A percentile compares a stretch with the other conserved stretches of the same genome.
Evolutionary conservation across 1,284 basidiomycete species (phyloP).

Genomic region (Filobasidium uniguttulatum): DNA sequence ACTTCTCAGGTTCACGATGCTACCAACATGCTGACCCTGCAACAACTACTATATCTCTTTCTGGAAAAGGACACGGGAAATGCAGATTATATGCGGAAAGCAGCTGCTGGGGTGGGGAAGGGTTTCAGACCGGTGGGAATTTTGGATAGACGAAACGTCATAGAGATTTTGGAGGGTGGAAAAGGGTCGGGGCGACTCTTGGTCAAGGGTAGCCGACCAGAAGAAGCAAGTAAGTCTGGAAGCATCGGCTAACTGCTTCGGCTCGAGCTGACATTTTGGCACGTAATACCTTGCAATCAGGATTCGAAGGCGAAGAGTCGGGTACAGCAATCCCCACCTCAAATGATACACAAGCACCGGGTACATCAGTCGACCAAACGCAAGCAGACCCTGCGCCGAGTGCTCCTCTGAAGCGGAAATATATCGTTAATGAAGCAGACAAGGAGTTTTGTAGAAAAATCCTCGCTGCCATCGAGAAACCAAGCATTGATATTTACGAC

Average conservation of each 20-base stretch:
- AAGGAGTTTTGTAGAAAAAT: conserved; percentile 61
- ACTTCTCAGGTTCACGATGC: conserved; percentile 42
- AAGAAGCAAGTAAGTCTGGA: conserved; percentile 40
- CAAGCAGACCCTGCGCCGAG: too few species aligned
- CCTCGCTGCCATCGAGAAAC: conserved; percentile 5
- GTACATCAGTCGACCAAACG: too few species aligned
- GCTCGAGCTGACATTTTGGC: neutral
- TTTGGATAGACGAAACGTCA: conserved; percentile 65
- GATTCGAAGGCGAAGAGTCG: conserved; percentile 35
- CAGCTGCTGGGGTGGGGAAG: conserved; percentile 38
- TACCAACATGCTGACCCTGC: conserved; percentile 58
- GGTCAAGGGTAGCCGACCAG: conserved; percentile 43
- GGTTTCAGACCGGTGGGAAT: conserved; percentile 58
- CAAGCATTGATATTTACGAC: conserved; percentile 53
- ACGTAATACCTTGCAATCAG: neutral
- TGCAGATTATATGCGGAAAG: conserved; percentile 75
- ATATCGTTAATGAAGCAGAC: conserved; percentile 63
- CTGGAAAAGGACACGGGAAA: conserved; percentile 53
- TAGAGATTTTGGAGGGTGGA: conserved; percentile 64
- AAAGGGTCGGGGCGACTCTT: conserved; percentile 44
- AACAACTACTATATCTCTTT: conserved; percentile 70
- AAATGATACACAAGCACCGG: too few species aligned
- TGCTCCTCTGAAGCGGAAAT: conserved; percentile 53
- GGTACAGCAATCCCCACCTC: too few species aligned
- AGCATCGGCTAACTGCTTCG: conserved; percentile 17